A percentile compares a stretch with the other conserved stretches of the same genome.
These are phyloP conservation scores for Cydonia oblonga DNA, from an alignment of 331 rosid species.

Conservation along the genomic window DNA sequence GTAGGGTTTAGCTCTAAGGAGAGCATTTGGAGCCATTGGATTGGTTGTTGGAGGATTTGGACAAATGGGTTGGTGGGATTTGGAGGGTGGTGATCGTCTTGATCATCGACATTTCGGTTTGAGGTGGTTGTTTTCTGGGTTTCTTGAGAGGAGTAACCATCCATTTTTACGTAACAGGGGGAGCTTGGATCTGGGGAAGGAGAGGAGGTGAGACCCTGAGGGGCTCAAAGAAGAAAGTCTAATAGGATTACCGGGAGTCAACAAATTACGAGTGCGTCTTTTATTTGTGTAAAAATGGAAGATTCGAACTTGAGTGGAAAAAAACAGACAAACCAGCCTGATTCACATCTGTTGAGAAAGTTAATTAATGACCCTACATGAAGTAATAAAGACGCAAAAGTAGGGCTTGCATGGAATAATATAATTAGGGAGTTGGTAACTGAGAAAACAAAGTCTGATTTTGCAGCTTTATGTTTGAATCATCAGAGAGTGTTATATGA, in stretches of 20 bases:
- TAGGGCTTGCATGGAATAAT: background rate
- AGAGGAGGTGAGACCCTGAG: background rate
- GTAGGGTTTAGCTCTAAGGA: constrained; percentile 26
- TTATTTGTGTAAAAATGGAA: background rate
- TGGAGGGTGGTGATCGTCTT: background rate
- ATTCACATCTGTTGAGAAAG: too few relatives aligned
- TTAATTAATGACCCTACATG: background rate
- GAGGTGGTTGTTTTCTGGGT: background rate
- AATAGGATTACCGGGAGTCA: background rate
- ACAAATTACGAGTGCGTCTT: background rate
- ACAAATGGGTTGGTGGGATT: background rate
- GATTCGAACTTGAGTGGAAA: too few relatives aligned
- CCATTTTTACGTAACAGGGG: background rate
- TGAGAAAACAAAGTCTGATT: background rate
- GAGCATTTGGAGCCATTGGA: constrained; percentile 43
- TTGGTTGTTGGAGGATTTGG: constrained; percentile 19
- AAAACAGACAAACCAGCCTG: rapidly evolving
- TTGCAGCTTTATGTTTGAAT: background rate
- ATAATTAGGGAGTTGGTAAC: background rate
- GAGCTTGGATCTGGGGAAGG: background rate
- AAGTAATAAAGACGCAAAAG: background rate
- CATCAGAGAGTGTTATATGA: background rate
- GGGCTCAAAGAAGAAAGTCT: background rate
- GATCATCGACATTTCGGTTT: background rate
- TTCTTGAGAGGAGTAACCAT: background rate